Conservation (phyloP, 2,329 filamentous ascomycete species). For the Penicillium griseofulvum region DNA sequence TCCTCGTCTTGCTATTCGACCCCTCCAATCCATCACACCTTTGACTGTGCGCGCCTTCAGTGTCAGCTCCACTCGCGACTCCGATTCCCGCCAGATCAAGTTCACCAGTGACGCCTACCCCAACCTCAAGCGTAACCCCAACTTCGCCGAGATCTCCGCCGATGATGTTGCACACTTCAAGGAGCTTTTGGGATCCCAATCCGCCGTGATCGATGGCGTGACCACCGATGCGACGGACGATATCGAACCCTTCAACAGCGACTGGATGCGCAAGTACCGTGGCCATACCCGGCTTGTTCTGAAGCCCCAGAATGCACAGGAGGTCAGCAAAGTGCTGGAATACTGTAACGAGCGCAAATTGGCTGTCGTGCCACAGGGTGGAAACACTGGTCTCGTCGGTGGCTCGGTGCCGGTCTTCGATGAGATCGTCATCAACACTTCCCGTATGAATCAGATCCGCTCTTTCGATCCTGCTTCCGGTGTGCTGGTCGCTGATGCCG, state of each 20-base stretch:
- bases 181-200: conserved; percentile 71
- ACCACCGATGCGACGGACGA: conserved; percentile 72
- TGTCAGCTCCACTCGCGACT: conserved; percentile 24
- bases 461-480: conserved; percentile 93
- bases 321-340: conserved; percentile 85
- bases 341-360: conserved; percentile 94
- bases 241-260: conserved; percentile 86
- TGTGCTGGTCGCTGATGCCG: conserved; percentile 84
- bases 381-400: conserved; percentile 93
- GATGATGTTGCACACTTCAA: conserved; percentile 84
- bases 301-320: conserved; percentile 77
- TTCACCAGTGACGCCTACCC: conserved; percentile 82
- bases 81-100: conserved; percentile 51
- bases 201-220: conserved; percentile 81
- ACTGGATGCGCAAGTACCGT: conserved; percentile 99
- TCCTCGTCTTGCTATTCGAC: conserved; percentile 24
- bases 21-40: conserved; percentile 19
- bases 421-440: conserved; percentile 90
- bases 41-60: conserved; percentile 31
- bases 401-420: conserved; percentile 97
- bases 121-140: conserved; percentile 72
- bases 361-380: conserved; percentile 93
- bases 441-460: conserved; percentile 85
- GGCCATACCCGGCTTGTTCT: conserved; percentile 85
- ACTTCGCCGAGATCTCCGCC: conserved; percentile 66